These are phyloP conservation scores for Pontederia paniculata DNA, from an alignment of 176 grass and related monocot genomes.

Conservation along the genomic window DNA sequence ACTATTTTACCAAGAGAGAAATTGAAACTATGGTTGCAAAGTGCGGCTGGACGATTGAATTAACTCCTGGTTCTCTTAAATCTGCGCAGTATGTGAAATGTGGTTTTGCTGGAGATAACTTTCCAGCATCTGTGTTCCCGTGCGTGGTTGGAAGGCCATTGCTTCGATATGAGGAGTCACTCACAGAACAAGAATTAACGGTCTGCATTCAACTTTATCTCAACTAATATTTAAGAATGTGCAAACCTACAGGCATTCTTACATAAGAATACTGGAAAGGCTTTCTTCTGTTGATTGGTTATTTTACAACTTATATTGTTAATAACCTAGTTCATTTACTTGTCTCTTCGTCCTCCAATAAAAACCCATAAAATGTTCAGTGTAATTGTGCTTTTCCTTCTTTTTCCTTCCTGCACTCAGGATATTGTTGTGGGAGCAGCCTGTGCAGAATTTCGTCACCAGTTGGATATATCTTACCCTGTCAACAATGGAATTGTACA, in stretches of 20 bases:
- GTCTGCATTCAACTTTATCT: slow-evolving; percentile 11
- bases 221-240: too few relatives aligned
- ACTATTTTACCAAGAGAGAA: too few relatives aligned
- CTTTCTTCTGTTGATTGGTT: too few relatives aligned
- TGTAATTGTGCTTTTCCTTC: background rate
- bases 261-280: too few relatives aligned
- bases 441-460: slow-evolving; percentile 89
- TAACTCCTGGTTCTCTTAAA: slow-evolving; percentile 2
- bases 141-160: slow-evolving; percentile 81
- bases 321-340: background rate
- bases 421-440: slow-evolving; percentile 93
- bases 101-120: slow-evolving; percentile 90
- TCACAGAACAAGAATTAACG: slow-evolving; percentile 83
- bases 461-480: slow-evolving; percentile 92
- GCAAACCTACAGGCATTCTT: too few relatives aligned
- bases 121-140: slow-evolving; percentile 80
- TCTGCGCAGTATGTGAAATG: slow-evolving; percentile 88
- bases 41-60: background rate
- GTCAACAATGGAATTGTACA: slow-evolving; percentile 92
- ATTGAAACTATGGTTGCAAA: background rate
- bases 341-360: background rate
- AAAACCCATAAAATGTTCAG: background rate
- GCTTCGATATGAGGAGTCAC: slow-evolving; percentile 82
- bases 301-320: too few relatives aligned
- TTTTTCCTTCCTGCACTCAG: slow-evolving; percentile 17